Evolutionary conservation across 345 rosid genomes (phyloP).

Genomic region (Corymbia maculata): DNA sequence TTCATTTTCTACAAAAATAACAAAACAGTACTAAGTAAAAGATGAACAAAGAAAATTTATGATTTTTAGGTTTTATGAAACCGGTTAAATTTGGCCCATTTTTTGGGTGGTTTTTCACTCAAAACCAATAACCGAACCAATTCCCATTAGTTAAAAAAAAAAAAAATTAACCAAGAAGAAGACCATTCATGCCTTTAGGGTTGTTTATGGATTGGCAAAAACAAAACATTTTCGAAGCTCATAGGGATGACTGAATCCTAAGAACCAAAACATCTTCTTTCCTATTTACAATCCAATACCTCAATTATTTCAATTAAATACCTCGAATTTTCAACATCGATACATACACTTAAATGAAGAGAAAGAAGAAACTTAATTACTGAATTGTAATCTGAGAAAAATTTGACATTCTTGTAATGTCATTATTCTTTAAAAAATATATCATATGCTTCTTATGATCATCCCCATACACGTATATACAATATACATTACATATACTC

Average conservation of each 20-base stretch:
- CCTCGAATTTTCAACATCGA: fast-evolving
- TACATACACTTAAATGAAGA: fast-evolving
- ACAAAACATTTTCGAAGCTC: neutral
- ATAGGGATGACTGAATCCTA: neutral
- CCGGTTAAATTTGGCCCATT: too few relatives aligned
- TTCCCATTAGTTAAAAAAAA: too few relatives aligned
- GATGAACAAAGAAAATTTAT: too few relatives aligned
- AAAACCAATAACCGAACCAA: too few relatives aligned
- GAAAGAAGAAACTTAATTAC: neutral
- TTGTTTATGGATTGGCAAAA: neutral
- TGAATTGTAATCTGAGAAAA: neutral
- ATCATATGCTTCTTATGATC: neutral
- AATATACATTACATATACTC: neutral
- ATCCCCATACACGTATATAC: neutral
- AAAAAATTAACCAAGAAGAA: fast-evolving
- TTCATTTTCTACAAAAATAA: too few relatives aligned
- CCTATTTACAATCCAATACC: neutral
- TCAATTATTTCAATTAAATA: neutral
- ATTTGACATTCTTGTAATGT: neutral
- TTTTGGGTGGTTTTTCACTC: too few relatives aligned
- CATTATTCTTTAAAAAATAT: fast-evolving
- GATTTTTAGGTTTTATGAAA: too few relatives aligned
- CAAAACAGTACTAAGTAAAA: too few relatives aligned
- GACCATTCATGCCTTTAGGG: neutral
- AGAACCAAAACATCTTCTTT: neutral